Conservation (phyloP, 2,329 filamentous ascomycete genomes). For the Fusarium verrucosum region DNA sequence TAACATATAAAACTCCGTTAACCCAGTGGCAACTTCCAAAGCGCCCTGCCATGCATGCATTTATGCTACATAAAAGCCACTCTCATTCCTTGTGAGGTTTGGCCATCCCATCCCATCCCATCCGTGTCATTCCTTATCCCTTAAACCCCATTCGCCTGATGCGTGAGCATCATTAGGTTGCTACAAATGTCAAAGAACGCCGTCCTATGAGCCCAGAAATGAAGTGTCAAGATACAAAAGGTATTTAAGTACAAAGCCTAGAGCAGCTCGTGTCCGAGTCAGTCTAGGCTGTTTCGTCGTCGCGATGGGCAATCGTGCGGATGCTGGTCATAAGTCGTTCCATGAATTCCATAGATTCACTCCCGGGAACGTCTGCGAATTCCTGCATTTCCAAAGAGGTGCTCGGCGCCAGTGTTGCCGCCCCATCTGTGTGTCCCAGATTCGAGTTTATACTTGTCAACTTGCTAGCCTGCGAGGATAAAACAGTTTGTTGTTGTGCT, state of each 20-base stretch:
- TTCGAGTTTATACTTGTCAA: neutral
- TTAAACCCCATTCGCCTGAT: constrained; percentile 4
- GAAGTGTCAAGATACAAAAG: constrained; percentile 8
- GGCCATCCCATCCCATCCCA: constrained; percentile 11
- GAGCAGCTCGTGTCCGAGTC: neutral
- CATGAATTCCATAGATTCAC: constrained; percentile 59
- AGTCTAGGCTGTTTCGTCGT: constrained; percentile 4
- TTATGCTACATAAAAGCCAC: constrained; percentile 22
- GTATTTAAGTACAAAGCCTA: constrained; percentile 14
- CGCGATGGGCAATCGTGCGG: constrained; percentile 50
- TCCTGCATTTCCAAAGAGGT: constrained; percentile 40
- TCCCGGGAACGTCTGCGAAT: constrained; percentile 54
- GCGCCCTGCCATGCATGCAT: neutral
- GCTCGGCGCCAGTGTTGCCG: neutral
- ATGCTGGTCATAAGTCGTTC: constrained; percentile 64
- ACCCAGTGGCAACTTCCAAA: neutral
- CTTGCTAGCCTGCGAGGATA: neutral
- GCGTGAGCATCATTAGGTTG: constrained; percentile 5
- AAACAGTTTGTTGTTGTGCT: neutral
- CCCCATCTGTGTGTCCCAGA: neutral
- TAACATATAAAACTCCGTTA: neutral
- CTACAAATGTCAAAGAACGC: constrained; percentile 20
- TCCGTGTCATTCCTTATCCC: constrained; percentile 6
- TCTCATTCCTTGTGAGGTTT: constrained; percentile 9
- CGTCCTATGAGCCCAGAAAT: constrained; percentile 12